Conservation (phyloP, 2,329 filamentous ascomycete species). For the Talaromyces sp. region DNA sequence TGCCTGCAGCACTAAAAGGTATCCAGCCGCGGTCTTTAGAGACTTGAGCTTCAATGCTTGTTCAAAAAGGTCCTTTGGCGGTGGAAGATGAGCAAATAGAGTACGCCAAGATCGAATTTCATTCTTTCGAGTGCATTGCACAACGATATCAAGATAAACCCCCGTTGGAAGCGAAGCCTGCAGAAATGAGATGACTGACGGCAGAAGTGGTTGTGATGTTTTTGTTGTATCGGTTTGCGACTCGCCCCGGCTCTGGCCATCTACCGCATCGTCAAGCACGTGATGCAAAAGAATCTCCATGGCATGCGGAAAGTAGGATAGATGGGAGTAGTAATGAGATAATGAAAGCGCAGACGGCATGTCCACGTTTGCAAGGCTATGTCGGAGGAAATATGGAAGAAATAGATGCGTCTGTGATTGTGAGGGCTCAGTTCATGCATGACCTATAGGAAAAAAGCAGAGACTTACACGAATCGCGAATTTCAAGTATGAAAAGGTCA, state of each 20-base stretch:
- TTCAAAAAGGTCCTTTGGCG: constrained; percentile 87
- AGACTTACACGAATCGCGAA: constrained; percentile 74
- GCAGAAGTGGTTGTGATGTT: constrained; percentile 33
- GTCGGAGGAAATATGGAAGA: constrained; percentile 77
- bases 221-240: constrained; percentile 21
- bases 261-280: constrained; percentile 90
- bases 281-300: constrained; percentile 89
- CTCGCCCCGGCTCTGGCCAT: constrained; percentile 43
- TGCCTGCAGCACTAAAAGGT: constrained; percentile 90
- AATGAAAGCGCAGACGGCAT: constrained; percentile 75
- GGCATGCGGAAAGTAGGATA: constrained; percentile 90
- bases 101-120: constrained; percentile 94
- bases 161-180: constrained; percentile 64
- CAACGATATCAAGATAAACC: constrained; percentile 85
- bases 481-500: constrained; percentile 84
- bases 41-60: constrained; percentile 79
- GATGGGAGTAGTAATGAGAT: constrained; percentile 75
- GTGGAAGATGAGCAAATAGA: constrained; percentile 83
- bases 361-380: constrained; percentile 69
- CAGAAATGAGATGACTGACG: constrained; percentile 55
- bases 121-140: constrained; percentile 95
- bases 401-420: constrained; percentile 86
- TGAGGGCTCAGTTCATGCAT: constrained; percentile 1
- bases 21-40: constrained; percentile 91
- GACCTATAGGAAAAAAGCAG: background rate